Conservation (phyloP, 345 rosid species). For the Eucalyptus camaldulensis region DNA sequence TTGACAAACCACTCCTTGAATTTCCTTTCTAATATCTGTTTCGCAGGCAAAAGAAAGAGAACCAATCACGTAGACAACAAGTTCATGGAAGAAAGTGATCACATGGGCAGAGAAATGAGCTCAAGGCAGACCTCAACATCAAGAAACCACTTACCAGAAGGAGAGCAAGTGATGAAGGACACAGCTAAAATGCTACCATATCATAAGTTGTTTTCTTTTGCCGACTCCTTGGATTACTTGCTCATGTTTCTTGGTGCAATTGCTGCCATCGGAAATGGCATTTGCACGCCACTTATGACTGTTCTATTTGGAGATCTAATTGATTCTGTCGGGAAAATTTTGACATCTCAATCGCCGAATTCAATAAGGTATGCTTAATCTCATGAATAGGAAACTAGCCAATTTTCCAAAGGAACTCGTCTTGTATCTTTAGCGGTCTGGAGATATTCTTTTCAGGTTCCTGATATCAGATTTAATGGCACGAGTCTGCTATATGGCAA, state of each 20-base stretch:
- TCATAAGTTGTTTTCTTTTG: slow-evolving; percentile 25
- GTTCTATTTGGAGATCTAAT: slow-evolving; percentile 15
- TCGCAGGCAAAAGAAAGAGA: not conserved
- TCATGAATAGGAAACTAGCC: not conserved
- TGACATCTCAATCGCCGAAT: slow-evolving; percentile 3
- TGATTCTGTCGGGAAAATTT: slow-evolving; percentile 21
- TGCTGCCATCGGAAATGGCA: slow-evolving; percentile 18
- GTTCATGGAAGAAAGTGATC: not conserved
- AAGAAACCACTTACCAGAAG: not conserved
- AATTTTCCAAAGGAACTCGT: not conserved
- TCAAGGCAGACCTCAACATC: not conserved
- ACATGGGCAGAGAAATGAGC: not conserved
- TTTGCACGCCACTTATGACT: slow-evolving; percentile 17
- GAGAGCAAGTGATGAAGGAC: not conserved
- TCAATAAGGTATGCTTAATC: slow-evolving; percentile 16
- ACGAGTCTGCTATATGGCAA: not conserved
- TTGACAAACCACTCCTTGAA: not conserved
- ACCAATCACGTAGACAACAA: not conserved
- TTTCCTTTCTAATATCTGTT: not conserved
- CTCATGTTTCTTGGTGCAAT: slow-evolving; percentile 18
- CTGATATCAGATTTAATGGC: not conserved
- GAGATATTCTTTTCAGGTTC: not conserved
- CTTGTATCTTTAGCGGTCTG: not conserved
- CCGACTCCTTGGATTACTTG: slow-evolving; percentile 9
- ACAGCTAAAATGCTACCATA: slow-evolving; percentile 1